Evolutionary conservation across 106 monocot species (phyloP).

Genomic region (Platanthera zijinensis): DNA sequence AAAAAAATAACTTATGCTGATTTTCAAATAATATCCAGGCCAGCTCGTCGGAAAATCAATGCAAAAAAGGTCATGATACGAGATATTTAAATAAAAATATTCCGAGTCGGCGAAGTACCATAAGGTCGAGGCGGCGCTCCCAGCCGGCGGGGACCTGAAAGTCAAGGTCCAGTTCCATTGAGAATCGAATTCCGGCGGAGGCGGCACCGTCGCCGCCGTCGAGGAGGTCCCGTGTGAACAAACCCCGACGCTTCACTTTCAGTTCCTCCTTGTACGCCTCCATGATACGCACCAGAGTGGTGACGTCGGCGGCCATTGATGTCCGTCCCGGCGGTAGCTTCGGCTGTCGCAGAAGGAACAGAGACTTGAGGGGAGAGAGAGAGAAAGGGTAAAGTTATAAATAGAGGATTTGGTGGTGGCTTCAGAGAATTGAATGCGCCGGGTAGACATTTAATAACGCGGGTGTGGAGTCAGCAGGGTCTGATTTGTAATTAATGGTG

Average conservation of each 20-base stretch:
- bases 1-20: no score
- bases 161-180: slow-evolving; percentile 31
- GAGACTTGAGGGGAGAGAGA: no score
- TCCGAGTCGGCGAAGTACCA: background rate
- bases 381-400: background rate
- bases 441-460: background rate
- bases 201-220: slow-evolving; percentile 8
- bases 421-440: background rate
- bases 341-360: background rate
- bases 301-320: slow-evolving; percentile 35
- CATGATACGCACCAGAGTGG: slow-evolving; percentile 12
- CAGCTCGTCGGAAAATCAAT: background rate
- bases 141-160: slow-evolving; percentile 16
- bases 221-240: slow-evolving; percentile 26
- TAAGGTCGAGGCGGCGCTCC: slow-evolving; percentile 18
- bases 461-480: background rate
- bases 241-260: slow-evolving; percentile 3
- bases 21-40: background rate
- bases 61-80: no score
- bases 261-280: slow-evolving; percentile 6
- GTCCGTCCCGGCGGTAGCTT: background rate
- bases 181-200: background rate
- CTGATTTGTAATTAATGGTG: background rate
- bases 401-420: background rate
- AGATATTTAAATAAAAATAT: no score